Evolutionary conservation across 208 protist genomes (phyloP).

Genomic region (Strigomonas culicis): DNA sequence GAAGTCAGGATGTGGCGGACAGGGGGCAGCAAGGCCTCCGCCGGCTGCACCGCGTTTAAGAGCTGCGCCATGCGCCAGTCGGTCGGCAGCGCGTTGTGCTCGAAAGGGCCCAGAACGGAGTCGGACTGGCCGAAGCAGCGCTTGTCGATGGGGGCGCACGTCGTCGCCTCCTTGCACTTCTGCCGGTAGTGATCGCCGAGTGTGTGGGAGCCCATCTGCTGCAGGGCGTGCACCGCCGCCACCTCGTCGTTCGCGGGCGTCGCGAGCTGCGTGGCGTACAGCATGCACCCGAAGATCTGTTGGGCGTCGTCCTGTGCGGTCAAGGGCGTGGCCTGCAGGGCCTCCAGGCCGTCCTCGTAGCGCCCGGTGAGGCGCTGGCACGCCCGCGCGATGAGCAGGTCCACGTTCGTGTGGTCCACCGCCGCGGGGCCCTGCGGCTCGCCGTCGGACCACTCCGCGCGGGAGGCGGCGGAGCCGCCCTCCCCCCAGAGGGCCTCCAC

Average conservation of each 20-base stretch:
- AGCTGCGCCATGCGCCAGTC: slow-evolving; percentile 38
- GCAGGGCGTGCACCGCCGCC: slow-evolving; percentile 32
- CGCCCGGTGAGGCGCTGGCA: slow-evolving; percentile 50
- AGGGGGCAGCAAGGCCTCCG: slow-evolving; percentile 44
- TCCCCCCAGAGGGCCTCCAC: slow-evolving; percentile 57
- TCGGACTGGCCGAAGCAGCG: slow-evolving; percentile 18
- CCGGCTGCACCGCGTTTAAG: slow-evolving; percentile 24
- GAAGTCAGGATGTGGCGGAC: slow-evolving; percentile 52
- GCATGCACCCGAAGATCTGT: slow-evolving; percentile 39
- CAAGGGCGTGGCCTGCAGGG: slow-evolving; percentile 30
- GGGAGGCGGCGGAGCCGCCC: neutral
- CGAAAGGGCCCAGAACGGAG: slow-evolving; percentile 43
- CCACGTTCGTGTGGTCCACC: slow-evolving; percentile 42
- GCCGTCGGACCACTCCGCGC: too few relatives aligned
- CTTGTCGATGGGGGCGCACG: slow-evolving; percentile 20
- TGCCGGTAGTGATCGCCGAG: slow-evolving; percentile 21
- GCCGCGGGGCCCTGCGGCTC: neutral
- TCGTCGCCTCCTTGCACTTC: slow-evolving; percentile 11
- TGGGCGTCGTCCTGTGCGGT: slow-evolving; percentile 30
- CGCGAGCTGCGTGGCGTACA: slow-evolving; percentile 53
- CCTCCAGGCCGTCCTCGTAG: slow-evolving; percentile 44
- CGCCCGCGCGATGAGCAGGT: slow-evolving; percentile 43
- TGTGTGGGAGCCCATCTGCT: slow-evolving; percentile 18
- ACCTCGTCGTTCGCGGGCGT: slow-evolving; percentile 29
- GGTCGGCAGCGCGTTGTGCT: slow-evolving; percentile 52